Conservation (phyloP, 306 rosid species). For the Acacia acuminata region DNA sequence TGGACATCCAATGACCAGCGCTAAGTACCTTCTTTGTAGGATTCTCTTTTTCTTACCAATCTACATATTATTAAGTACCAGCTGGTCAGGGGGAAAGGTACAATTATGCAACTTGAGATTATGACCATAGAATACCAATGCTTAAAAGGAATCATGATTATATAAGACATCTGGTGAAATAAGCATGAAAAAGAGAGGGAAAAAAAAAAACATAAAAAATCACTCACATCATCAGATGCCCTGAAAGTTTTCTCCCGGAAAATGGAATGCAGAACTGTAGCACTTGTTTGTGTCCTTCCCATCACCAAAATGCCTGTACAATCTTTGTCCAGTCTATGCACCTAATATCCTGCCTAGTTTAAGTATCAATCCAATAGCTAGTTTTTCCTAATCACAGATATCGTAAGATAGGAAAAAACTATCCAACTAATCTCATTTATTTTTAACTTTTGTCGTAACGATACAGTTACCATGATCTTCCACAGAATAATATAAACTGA, state of each 20-base stretch:
- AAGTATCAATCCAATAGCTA: slow-evolving; percentile 13
- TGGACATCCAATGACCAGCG: slow-evolving; percentile 94
- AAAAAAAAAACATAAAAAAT: not conserved
- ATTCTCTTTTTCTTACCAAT: slow-evolving; percentile 42
- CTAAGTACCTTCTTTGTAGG: slow-evolving; percentile 76
- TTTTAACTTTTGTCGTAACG: not conserved
- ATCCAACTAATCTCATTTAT: slow-evolving; percentile 10
- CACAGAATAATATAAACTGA: slow-evolving; percentile 7
- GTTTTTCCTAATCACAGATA: slow-evolving; percentile 5
- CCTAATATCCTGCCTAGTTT: slow-evolving; percentile 47
- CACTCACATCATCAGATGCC: slow-evolving; percentile 65
- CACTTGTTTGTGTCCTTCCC: slow-evolving; percentile 87
- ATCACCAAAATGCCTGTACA: slow-evolving; percentile 84
- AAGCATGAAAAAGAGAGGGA: not conserved
- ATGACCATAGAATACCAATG: slow-evolving; percentile 3
- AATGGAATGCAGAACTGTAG: slow-evolving; percentile 75
- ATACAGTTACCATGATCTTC: not conserved
- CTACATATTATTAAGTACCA: slow-evolving; percentile 36
- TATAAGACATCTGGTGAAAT: slow-evolving; percentile 2
- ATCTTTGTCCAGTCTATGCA: slow-evolving; percentile 89
- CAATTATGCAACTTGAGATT: slow-evolving; percentile 24
- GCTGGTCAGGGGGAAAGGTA: slow-evolving; percentile 18
- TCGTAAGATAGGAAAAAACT: not conserved
- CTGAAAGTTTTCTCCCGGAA: slow-evolving; percentile 79
- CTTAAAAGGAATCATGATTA: not conserved